These are phyloP conservation scores for Aureobasidium sp. DNA, from an alignment of 2,329 filamentous ascomycete species.

Conservation along the genomic window DNA sequence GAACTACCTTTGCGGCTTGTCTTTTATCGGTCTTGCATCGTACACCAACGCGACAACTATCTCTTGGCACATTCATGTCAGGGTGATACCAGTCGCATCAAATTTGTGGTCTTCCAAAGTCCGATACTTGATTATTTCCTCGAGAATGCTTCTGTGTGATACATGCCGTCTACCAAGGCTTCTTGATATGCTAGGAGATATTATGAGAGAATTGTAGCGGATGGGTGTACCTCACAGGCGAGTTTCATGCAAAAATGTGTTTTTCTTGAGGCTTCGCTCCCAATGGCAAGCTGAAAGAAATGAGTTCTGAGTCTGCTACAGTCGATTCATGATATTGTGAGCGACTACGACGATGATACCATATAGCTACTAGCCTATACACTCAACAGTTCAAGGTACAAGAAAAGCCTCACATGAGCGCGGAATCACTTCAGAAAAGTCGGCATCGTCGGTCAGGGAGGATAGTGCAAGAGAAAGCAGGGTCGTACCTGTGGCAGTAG, in stretches of 20 bases:
- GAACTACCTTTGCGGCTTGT: background rate
- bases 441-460: background rate
- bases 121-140: background rate
- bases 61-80: background rate
- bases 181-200: background rate
- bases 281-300: background rate
- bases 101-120: background rate
- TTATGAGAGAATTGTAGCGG: accelerated
- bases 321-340: too few species aligned
- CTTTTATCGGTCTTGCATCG: background rate
- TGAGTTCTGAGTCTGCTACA: background rate
- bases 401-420: background rate
- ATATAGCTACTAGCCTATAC: background rate
- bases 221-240: too few species aligned
- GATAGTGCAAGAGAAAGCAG: background rate
- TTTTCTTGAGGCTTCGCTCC: background rate
- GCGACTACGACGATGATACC: background rate
- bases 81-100: background rate
- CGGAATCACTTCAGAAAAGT: background rate
- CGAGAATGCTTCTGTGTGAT: background rate
- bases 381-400: background rate
- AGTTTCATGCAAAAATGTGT: background rate
- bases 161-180: background rate
- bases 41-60: too few species aligned
- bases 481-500: background rate